Evolutionary conservation across 179 eudicot species (phyloP), one percentile per base, ranked within the genome.

Genomic region (Beta lomatogona): DNA sequence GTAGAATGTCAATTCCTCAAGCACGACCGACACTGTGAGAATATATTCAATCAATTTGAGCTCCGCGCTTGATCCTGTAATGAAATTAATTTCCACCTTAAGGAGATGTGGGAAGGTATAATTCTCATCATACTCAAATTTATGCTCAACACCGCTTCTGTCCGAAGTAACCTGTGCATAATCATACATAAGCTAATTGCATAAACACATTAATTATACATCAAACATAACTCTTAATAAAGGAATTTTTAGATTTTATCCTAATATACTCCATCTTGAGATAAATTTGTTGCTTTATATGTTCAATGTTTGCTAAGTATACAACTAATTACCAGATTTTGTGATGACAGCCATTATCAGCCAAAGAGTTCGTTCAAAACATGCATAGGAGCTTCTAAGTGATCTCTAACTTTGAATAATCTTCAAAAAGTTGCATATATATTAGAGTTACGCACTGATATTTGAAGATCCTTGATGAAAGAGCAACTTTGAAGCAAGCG

Each of bases 31-130:
- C 9, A 19, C 19, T 3, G 41, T 2, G 1, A 76, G 79, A 21
- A 76, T 0, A 59, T 41, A 44, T 60, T 76, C 79, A 44, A 60
- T 76, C 4, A 76, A 44, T 10, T 58, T 41, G 67, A 76, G 79
- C 68, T 76, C 79, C 19, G 25, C 65, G 18, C 14, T 76, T 76
- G 79, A 18, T 5, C 79, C 68, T 41, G 7, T 25, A 25, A 25
- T 48, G 2, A 28, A 25, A 8, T 9, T 31, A 57, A 75, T 31
- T 28, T 57, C 11, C 15, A 58, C 77, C n/a, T 13, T 57, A 18
- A 4, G 77, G 2, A 75, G 77, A 16, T 57, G 52, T 12, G 2
- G 6, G 4, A 57, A 41, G 44, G 57, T 57, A 16, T 12, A 25
- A 1, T 75, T 57, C 2, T 73, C 46, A 55, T 72, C 1, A 3